Base-by-base conservation (phyloP, 768 basidiomycete genomes). In the Naematelia aurantialba region DNA sequence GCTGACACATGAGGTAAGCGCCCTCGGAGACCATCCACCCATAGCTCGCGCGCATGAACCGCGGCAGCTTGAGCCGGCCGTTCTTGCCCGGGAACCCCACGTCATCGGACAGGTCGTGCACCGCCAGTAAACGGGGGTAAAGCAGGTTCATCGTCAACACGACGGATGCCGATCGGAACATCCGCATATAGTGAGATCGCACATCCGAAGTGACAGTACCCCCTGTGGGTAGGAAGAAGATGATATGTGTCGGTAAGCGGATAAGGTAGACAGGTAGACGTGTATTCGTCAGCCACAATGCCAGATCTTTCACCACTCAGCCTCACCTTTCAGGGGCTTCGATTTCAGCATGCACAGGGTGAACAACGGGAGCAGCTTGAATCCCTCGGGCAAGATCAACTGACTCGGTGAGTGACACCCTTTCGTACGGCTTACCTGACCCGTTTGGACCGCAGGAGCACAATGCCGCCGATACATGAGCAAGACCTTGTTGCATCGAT, bases 361-460 rank as follows among this genome's bases (percentile, higher is more conserved):
- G 73, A 87, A 92, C 17, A 91, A 81, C 0, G 92, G 90, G 45
- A 98, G 82, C 1, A 87, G 82, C 69, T 87, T 87, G 81, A 91
- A 92, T 0, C 88, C 87, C 78, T 98, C 96, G 4, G 96, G 96
- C 24, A 99, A 84, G 61, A 99, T 88, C 61, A 99, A 78, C 94
- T 99, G 66, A 0, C 39, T 26, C 52, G 27, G n/a, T 17, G 17
- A 17, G 24, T 11, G 45, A 61, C 67, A 59, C 45, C 19, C 4
- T 12, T 2, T 17, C 21, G 22, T n/a, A n/a, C 13, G 3, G 26
- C 81, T 66, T 62, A 91, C 94, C 81, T 97, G 94, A 4, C 88
- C 87, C 0, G 82, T 78, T 3, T 84, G 80, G 0, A 89, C 87
- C 0, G 88, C 82, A 27, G 89, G 82, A 0, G 93, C 91, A 75